A percentile compares a stretch with the other conserved stretches of the same genome.
phyloP scores from a whole-genome alignment of 192 early-diverging fungal species.

The Irineochytrium annulatum region DNA sequence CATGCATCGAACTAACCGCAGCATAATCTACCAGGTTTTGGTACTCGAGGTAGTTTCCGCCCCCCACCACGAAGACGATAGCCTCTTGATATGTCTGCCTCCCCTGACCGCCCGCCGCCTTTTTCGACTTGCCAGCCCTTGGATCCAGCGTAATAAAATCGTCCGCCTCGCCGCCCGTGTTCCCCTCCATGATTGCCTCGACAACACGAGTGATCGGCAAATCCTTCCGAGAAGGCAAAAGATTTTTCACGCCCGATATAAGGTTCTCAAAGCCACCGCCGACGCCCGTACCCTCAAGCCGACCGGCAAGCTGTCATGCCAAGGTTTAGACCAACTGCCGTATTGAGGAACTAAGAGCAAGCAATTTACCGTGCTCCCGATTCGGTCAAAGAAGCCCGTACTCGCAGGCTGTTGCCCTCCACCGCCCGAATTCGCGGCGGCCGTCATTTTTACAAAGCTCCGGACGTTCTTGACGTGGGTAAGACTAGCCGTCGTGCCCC shows the following conservation, averaged over 20 bases:
- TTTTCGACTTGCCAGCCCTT: slow-evolving; percentile 41
- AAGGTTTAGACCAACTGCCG: not conserved
- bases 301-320: slow-evolving; percentile 33
- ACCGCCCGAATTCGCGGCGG: slow-evolving; percentile 19
- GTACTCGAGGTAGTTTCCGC: slow-evolving; percentile 97
- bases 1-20: slow-evolving; percentile 53
- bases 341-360: slow-evolving; percentile 2
- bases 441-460: slow-evolving; percentile 42
- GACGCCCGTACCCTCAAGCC: slow-evolving; percentile 43
- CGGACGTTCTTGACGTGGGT: slow-evolving; percentile 72
- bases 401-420: slow-evolving; percentile 16
- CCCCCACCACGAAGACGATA: slow-evolving; percentile 96
- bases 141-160: slow-evolving; percentile 92
- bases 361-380: slow-evolving; percentile 41
- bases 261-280: slow-evolving; percentile 45
- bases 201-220: slow-evolving; percentile 80
- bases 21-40: slow-evolving; percentile 92
- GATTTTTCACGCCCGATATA: slow-evolving; percentile 87
- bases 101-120: not conserved
- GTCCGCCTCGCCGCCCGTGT: slow-evolving; percentile 53
- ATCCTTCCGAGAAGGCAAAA: slow-evolving; percentile 87
- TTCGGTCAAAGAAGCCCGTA: slow-evolving; percentile 43
- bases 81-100: slow-evolving; percentile 70
- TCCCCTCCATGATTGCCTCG: slow-evolving; percentile 77
- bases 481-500: slow-evolving; percentile 70